Evolutionary conservation across 768 basidiomycete species (phyloP).

Genomic region (Calvatia gigantea): DNA sequence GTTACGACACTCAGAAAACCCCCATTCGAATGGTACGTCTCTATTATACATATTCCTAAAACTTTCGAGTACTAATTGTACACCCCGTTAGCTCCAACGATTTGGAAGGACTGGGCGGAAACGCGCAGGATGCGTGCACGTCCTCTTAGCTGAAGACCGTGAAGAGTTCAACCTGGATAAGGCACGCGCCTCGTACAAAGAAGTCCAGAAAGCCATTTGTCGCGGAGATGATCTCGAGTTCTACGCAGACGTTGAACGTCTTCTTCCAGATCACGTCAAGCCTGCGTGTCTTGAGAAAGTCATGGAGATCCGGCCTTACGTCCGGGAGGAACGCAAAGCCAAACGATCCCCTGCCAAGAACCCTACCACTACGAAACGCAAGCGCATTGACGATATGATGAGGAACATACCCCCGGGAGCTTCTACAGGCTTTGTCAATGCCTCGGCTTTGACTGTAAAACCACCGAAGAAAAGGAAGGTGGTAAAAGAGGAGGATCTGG

Average conservation of each 20-base stretch:
- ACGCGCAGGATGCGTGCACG: slow-evolving; percentile 84
- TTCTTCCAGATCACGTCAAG: slow-evolving; percentile 75
- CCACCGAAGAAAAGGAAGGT: slow-evolving; percentile 39
- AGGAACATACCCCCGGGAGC: slow-evolving; percentile 78
- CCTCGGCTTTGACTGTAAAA: slow-evolving; percentile 58
- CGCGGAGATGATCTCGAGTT: slow-evolving; percentile 86
- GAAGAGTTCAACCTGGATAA: slow-evolving; percentile 91
- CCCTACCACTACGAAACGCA: slow-evolving; percentile 50
- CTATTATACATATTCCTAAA: not conserved
- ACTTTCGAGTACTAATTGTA: slow-evolving; percentile 6
- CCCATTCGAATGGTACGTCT: slow-evolving; percentile 88
- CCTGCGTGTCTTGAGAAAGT: slow-evolving; percentile 76
- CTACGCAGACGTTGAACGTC: slow-evolving; percentile 86
- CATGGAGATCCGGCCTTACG: slow-evolving; percentile 79
- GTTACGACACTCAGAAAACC: slow-evolving; percentile 95
- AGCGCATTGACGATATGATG: slow-evolving; percentile 61
- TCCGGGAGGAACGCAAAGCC: slow-evolving; percentile 45
- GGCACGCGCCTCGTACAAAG: slow-evolving; percentile 80
- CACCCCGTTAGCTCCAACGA: slow-evolving; percentile 74
- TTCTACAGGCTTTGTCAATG: slow-evolving; percentile 66
- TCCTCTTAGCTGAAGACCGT: slow-evolving; percentile 84
- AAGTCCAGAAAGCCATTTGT: slow-evolving; percentile 85
- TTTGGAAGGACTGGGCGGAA: slow-evolving; percentile 95
- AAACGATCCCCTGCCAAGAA: slow-evolving; percentile 12
- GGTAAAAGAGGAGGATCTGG: slow-evolving; percentile 44